Base-by-base conservation (phyloP, 208 protist genomes). In the Leishmania arabica region DNA sequence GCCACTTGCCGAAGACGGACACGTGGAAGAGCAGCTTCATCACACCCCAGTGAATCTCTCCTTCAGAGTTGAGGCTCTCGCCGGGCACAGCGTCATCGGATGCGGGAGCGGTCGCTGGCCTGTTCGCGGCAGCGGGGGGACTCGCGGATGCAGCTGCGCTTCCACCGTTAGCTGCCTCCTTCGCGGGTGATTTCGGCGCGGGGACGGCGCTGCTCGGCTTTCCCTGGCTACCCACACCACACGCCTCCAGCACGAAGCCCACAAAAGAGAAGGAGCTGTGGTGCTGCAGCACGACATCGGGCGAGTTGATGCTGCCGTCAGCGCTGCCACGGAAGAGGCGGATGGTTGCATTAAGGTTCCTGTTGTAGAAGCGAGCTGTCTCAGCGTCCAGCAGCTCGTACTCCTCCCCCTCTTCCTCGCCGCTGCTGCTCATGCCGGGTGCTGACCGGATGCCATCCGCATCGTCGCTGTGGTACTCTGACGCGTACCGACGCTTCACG, bases 21-120 rank as follows among this genome's bases (percentile, higher is more conserved):
- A 99, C 98, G 88, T 99, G 99, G 1, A 97, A 98, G 8, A 98
- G 97, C 81, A 99, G 99, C 88, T 99, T 99, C 37, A 99, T 84
- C 1, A 97, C 92, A 42, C 97, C 75, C 56, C 96, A 92, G 76
- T 78, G 77, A 47, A 99, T 97, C 34, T 86, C 85, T 60, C 90
- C 83, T 42, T 84, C 72, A 24, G 71, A 31, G n/a, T 79, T 80
- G 13, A 21, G 19, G 21, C 37, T 49, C 58, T 80, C 81, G 56
- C 54, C 56, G 4, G 74, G 40, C 40, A 76, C 72, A 45, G 53
- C 72, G 72, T 76, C 72, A 42, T 76, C 72, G 27, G 31, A 56
- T 21, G 49, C 51, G n/a, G 51, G 19, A 62, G 72, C 34, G 72
- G 72, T n/a, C 27, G 54, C 24, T 47, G 74, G 13, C 7, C 74